These are phyloP conservation scores for Scutellaria barbata DNA, from an alignment of 257 asterid species.

Conservation along the genomic window DNA sequence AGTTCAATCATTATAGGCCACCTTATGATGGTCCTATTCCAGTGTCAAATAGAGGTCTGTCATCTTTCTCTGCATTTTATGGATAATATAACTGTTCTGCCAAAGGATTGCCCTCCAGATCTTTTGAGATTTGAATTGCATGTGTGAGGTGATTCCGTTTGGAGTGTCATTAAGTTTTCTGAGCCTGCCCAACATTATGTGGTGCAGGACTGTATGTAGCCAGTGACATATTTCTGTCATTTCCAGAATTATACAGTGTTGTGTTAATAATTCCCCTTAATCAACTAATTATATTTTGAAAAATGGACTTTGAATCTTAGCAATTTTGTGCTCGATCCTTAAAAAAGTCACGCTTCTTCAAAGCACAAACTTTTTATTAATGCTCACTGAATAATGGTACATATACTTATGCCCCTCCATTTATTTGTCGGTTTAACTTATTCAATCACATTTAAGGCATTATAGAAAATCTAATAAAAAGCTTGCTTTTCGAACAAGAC, in stretches of 20 bases:
- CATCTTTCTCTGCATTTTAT: constrained; percentile 20
- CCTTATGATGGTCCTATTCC: constrained; percentile 76
- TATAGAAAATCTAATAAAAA: too few relatives aligned
- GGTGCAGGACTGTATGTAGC: background rate
- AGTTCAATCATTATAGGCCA: constrained; percentile 59
- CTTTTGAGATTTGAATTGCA: constrained; percentile 4
- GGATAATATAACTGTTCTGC: constrained; percentile 20
- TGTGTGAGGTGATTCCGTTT: constrained; percentile 11
- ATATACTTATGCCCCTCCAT: too few relatives aligned
- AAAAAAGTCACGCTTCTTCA: too few relatives aligned
- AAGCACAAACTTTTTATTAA: too few relatives aligned
- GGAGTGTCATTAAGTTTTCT: background rate
- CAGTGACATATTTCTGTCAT: background rate
- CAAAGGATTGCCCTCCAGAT: background rate
- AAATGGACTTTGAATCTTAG: background rate
- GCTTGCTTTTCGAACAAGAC: too few relatives aligned
- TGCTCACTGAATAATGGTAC: too few relatives aligned
- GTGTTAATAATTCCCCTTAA: background rate
- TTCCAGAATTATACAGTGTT: background rate
- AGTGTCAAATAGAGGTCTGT: constrained; percentile 74
- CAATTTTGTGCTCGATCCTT: background rate
- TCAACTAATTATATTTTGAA: background rate
- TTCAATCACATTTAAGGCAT: too few relatives aligned
- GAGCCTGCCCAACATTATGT: background rate
- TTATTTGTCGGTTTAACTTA: too few relatives aligned